phyloP scores from a whole-genome alignment of 1,284 basidiomycete species.

The Cystobasidium sp. region DNA sequence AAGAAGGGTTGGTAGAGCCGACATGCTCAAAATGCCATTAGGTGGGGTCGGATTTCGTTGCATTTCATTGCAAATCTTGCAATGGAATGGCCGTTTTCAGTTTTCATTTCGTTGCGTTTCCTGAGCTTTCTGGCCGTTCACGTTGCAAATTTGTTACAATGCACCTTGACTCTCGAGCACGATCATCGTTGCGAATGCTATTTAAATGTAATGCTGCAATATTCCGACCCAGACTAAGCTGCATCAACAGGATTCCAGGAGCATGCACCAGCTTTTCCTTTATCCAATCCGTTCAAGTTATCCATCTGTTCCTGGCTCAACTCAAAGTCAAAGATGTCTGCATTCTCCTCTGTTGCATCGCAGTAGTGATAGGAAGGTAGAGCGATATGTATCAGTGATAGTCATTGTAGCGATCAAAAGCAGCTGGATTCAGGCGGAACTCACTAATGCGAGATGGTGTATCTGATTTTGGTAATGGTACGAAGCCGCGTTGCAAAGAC shows the following conservation, averaged over 20 bases:
- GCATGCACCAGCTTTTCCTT: slow-evolving; percentile 66
- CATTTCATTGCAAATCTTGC: too few species aligned
- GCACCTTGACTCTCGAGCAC: too few species aligned
- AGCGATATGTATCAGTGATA: background rate
- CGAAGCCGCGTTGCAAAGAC: slow-evolving; percentile 55
- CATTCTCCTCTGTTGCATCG: slow-evolving; percentile 62
- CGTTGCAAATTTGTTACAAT: too few species aligned
- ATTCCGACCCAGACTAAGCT: too few species aligned
- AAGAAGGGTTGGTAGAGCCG: too few species aligned
- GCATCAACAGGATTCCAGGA: slow-evolving; percentile 74
- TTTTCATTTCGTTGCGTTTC: too few species aligned
- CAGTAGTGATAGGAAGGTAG: background rate
- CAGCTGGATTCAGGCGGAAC: slow-evolving; percentile 59
- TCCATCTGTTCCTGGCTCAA: slow-evolving; percentile 68
- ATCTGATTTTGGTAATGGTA: slow-evolving; percentile 76
- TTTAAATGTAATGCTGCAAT: too few species aligned
- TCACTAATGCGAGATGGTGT: slow-evolving; percentile 66
- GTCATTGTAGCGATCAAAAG: background rate
- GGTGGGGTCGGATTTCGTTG: too few species aligned
- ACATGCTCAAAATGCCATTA: too few species aligned
- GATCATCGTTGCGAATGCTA: too few species aligned
- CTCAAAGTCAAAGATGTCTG: slow-evolving; percentile 71
- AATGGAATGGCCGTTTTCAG: too few species aligned
- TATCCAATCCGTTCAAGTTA: slow-evolving; percentile 67
- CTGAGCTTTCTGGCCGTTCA: too few species aligned